Evolutionary conservation across 805 yeast genomes (phyloP), one percentile per base, ranked within the genome.

Genomic region (Candida wancherniae): DNA sequence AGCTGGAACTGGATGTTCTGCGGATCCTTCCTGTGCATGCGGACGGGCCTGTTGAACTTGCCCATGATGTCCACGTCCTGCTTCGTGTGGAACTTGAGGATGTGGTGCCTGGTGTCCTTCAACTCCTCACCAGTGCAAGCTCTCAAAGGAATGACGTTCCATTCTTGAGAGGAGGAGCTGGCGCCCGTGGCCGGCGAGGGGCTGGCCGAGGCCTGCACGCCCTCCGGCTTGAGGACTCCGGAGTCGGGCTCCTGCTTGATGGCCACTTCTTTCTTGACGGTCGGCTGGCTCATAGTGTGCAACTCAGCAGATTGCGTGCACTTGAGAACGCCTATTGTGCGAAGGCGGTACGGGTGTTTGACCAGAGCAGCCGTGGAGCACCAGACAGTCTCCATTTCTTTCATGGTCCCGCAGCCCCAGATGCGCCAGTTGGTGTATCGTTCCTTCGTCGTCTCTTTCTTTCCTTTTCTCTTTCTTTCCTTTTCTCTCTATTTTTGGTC

Each of bases 11-110:
- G 96, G 51, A 90, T 65, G 53, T 85, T 84, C 50, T 86, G 75
- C 1, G 98, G 96, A 57, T 90, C 97, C 52, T 90, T 88, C 45
- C 97, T 71, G 55, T 88, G 97, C 51, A 90, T 63, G 46, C 96
- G 67, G 12, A 88, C 80, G 0, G 98, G 98, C 37, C 73, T 73
- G 34, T 77, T 79, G 55, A 90, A 92, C 39, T 78, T 77, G 20
- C 64, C 61, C 22, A 66, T 59, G 8, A 92, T 90, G 41, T 85
- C 85, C 20, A 92, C 80, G 26, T 73, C 69, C 45, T 75, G 72
- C 37, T 77, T 76, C 19, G 83, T 69, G 49, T 82, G 94, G 50
- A 90, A 86, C 56, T 81, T 81, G 59, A 88, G 57, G 15, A 90
- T 71, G 54, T 90, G 96, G 40, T 78, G 81, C 37, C 94, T 71